Evolutionary conservation across 2,329 filamentous ascomycete species (phyloP), one percentile per base, ranked within the genome.

Genomic region (Aspergillus piperis): DNA sequence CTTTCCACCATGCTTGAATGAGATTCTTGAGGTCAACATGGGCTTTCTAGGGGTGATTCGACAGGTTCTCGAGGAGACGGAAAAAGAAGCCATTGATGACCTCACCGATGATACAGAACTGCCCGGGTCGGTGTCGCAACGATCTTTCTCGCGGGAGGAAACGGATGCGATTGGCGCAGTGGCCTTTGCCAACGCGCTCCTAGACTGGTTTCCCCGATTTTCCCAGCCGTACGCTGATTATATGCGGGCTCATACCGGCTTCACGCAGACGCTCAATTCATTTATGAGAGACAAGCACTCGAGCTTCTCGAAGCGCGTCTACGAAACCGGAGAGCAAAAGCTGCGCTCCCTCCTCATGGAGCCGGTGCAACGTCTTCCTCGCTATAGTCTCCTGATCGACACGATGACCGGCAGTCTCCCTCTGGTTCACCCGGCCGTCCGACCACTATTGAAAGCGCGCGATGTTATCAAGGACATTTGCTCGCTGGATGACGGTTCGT

Each of bases 381-480:
- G 95, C 25, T 99, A 99, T 78, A 97, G 92, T 70, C 82, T 99
- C 38, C 89, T 98, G 71, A 98, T 99, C 68, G 95, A 99, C 78
- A 93, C 96, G 70, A 97, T 99, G 71, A 86, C 95, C 51, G 88
- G 89, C 66, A 92, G 90, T 62, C 84, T 98, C 17, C 93, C 94
- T 4, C 86, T 93, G 54, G 88, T 90, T 8, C 93, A 98, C 73
- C 91, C 92, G 2, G 93, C 93, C 0, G 83, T 96, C 56, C 89
- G 90, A 66, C 83, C 85, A 2, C 88, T 99, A 78, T 84, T 97
- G 44, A 93, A 92, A 72, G 93, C 95, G 0, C 86, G 94, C 66
- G 95, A 98, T 73, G 90, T 96, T 56, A 92, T 99, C 66, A 92
- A 93, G 19, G 95, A 96, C 57, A 99, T 99, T 47, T 99, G 95